A percentile compares a stretch with the other conserved stretches of the same genome.
Conservation (phyloP, 192 early-diverging fungal species). For the Phycomyces blakesleeanus region DNA sequence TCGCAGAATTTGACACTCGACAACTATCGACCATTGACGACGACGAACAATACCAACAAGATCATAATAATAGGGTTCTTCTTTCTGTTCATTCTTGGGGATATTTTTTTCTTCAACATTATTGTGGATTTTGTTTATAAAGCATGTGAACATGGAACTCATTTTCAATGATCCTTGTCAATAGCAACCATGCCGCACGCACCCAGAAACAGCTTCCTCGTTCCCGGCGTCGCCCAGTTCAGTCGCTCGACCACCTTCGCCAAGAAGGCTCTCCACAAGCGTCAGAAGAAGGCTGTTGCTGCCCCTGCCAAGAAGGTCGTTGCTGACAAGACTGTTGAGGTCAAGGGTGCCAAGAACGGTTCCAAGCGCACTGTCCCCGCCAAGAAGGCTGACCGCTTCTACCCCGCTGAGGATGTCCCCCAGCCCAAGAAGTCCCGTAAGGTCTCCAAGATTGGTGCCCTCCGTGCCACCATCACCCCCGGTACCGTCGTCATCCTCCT, state of each 20-base stretch:
- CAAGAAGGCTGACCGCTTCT: slow-evolving; percentile 71
- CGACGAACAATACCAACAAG: too few relatives aligned
- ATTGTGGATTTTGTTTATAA: too few relatives aligned
- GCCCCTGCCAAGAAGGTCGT: slow-evolving; percentile 45
- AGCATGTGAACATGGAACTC: too few relatives aligned
- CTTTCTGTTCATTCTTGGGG: too few relatives aligned
- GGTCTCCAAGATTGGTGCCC: slow-evolving; percentile 61
- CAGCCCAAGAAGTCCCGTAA: slow-evolving; percentile 79
- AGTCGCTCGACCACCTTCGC: slow-evolving; percentile 80
- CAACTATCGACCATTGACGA: too few relatives aligned
- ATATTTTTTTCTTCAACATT: too few relatives aligned
- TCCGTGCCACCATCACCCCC: slow-evolving; percentile 93
- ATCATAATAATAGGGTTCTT: too few relatives aligned
- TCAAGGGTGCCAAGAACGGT: slow-evolving; percentile 85
- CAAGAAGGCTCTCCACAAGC: slow-evolving; percentile 90
- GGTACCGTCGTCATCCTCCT: slow-evolving; percentile 97
- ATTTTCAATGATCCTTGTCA: background rate
- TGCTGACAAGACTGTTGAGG: slow-evolving; percentile 61
- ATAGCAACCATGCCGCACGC: slow-evolving; percentile 53
- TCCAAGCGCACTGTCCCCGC: slow-evolving; percentile 63
- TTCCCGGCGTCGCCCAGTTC: slow-evolving; percentile 79
- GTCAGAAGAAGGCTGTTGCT: slow-evolving; percentile 62
- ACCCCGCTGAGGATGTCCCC: slow-evolving; percentile 83
- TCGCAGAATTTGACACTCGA: too few relatives aligned
- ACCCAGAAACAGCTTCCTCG: slow-evolving; percentile 79